phyloP scores from a whole-genome alignment of 1,139 yeast genomes.

The Scheffersomyces quercinus region DNA sequence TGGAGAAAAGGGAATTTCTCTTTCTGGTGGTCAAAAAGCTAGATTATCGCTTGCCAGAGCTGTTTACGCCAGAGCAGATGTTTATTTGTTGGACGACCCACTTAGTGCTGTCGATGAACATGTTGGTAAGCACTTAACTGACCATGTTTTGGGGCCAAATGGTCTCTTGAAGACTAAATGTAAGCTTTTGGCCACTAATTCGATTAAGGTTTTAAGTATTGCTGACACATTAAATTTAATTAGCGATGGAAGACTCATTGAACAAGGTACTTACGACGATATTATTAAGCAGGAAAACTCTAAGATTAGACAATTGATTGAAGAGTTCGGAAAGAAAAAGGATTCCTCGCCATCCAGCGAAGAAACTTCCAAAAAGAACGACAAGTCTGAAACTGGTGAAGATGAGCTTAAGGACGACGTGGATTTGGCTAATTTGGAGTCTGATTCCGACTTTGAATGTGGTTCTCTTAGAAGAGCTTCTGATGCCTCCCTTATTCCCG shows the following conservation, averaged over 20 bases:
- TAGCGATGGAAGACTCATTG: slow-evolving; percentile 73
- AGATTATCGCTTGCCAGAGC: slow-evolving; percentile 92
- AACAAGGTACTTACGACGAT: slow-evolving; percentile 70
- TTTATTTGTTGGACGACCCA: slow-evolving; percentile 88
- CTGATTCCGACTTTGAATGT: slow-evolving; percentile 24
- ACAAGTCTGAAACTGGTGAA: slow-evolving; percentile 13
- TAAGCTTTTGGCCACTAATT: slow-evolving; percentile 83
- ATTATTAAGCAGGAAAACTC: slow-evolving; percentile 55
- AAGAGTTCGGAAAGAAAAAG: slow-evolving; percentile 69
- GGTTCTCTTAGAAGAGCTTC: slow-evolving; percentile 71
- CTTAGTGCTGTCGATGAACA: slow-evolving; percentile 95
- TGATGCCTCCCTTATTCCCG: slow-evolving; percentile 51
- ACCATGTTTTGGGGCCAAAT: slow-evolving; percentile 74
- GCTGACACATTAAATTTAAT: slow-evolving; percentile 77
- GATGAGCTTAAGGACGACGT: slow-evolving; percentile 11
- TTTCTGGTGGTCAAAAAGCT: slow-evolving; percentile 97
- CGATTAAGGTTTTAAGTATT: slow-evolving; percentile 77
- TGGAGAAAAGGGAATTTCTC: slow-evolving; percentile 95
- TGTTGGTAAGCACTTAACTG: slow-evolving; percentile 81
- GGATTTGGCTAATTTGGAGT: slow-evolving; percentile 16
- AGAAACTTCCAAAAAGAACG: slow-evolving; percentile 2
- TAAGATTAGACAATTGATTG: slow-evolving; percentile 61
- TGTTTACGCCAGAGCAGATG: slow-evolving; percentile 91
- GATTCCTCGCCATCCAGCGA: slow-evolving; percentile 15
- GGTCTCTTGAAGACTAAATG: slow-evolving; percentile 81